Evolutionary conservation across 129 eudicot species (phyloP).

Genomic region (Artemisia argyi): DNA sequence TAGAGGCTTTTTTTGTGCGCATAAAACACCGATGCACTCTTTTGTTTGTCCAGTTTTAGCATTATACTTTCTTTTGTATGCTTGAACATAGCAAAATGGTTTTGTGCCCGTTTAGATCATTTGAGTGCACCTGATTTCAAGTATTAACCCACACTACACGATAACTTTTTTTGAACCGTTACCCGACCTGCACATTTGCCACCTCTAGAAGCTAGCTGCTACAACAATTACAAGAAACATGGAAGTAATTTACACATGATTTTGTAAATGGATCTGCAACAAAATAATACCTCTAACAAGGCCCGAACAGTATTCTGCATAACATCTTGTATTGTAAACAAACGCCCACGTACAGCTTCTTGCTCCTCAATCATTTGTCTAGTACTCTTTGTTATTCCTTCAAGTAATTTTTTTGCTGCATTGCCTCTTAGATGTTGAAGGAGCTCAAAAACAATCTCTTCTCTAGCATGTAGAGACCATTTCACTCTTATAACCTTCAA

Average conservation of each 20-base stretch:
- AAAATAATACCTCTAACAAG: conserved; percentile 70
- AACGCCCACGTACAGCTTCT: conserved; percentile 96
- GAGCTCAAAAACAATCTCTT: conserved; percentile 93
- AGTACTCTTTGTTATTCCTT: conserved; percentile 75
- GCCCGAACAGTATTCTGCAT: conserved; percentile 95
- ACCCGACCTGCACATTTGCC: too few species aligned
- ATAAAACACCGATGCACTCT: too few species aligned
- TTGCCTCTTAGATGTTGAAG: conserved; percentile 84
- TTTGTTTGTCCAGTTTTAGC: too few species aligned
- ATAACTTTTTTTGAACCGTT: too few species aligned
- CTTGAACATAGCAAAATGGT: neutral
- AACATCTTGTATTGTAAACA: conserved; percentile 96
- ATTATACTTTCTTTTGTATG: too few species aligned
- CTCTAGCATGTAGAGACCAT: conserved; percentile 98
- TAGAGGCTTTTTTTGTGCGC: too few species aligned
- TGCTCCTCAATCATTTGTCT: conserved; percentile 95
- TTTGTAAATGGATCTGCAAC: neutral
- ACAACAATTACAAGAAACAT: neutral
- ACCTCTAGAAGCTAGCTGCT: neutral
- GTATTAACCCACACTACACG: too few species aligned
- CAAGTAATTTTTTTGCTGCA: conserved; percentile 53
- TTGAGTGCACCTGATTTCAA: too few species aligned
- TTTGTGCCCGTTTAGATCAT: too few species aligned
- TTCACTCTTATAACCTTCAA: conserved; percentile 87
- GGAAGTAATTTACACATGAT: neutral